A percentile compares a stretch with the other conserved stretches of the same genome.
Evolutionary conservation across 345 rosid genomes (phyloP).

Genomic region (Boechera stricta): DNA sequence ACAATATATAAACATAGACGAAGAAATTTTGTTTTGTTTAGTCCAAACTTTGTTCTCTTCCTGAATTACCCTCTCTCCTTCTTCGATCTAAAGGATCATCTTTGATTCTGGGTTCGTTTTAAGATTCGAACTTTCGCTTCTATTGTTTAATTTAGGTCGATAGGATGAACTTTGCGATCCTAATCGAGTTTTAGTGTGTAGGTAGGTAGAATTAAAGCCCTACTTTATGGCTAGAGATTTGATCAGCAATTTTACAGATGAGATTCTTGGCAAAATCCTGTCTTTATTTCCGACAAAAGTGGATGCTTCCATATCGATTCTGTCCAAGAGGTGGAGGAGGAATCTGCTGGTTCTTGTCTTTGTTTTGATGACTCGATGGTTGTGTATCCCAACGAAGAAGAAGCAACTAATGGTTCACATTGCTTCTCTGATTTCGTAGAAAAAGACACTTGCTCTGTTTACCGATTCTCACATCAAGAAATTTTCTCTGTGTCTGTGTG

Average conservation of each 20-base stretch:
- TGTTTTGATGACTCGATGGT: background rate
- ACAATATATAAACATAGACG: too few species aligned
- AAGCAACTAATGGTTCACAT: background rate
- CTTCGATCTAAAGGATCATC: background rate
- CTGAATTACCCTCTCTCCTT: background rate
- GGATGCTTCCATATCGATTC: constrained; percentile 1
- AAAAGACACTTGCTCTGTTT: background rate
- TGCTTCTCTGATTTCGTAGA: background rate
- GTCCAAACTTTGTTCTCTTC: too few species aligned
- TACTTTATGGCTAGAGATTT: background rate
- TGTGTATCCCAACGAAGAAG: background rate
- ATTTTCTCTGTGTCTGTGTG: background rate
- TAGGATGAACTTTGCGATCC: background rate
- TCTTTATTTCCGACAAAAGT: constrained; percentile 1
- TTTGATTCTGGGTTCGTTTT: background rate
- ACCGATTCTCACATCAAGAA: background rate
- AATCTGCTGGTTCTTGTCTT: background rate
- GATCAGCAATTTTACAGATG: background rate
- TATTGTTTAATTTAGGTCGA: background rate
- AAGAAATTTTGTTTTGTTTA: too few species aligned
- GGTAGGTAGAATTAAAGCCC: background rate
- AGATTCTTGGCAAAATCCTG: background rate
- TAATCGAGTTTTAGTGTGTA: background rate
- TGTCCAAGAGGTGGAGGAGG: constrained; percentile 6
- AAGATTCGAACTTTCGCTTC: background rate